Evolutionary conservation across 495 filamentous ascomycete genomes (phyloP).

Genomic region (Astrocystis sublimbata): DNA sequence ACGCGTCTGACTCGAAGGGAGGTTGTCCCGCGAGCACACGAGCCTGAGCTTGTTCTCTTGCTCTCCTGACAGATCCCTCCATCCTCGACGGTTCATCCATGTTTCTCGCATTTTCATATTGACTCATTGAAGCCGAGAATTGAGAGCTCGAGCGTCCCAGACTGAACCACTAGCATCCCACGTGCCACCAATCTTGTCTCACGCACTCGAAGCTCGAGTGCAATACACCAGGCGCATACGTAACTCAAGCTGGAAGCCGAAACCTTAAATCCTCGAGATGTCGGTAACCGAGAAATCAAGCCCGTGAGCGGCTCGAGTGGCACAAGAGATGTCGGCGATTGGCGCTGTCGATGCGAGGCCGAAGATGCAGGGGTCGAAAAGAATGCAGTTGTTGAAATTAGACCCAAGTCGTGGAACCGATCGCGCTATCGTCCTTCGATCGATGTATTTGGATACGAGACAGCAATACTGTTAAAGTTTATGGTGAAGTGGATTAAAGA

Average conservation of each 20-base stretch:
- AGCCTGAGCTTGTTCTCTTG: constrained; percentile 45
- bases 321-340: not conserved
- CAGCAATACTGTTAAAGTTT: not conserved
- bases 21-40: constrained; percentile 27
- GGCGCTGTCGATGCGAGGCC: not conserved
- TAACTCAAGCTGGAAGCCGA: constrained; percentile 14
- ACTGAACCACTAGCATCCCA: constrained; percentile 29
- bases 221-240: constrained; percentile 34
- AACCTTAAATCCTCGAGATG: constrained; percentile 24
- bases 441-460: constrained; percentile 10
- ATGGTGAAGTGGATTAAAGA: not conserved
- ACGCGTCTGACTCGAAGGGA: constrained; percentile 23
- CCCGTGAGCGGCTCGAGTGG: not conserved
- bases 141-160: constrained; percentile 15
- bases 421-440: not conserved
- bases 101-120: constrained; percentile 47
- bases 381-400: not conserved
- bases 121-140: constrained; percentile 48
- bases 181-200: constrained; percentile 28
- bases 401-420: constrained; percentile 3
- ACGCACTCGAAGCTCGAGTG: constrained; percentile 20
- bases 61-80: constrained; percentile 48
- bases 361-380: constrained; percentile 14
- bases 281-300: constrained; percentile 21
- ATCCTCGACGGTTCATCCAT: constrained; percentile 41